Evolutionary conservation across 345 rosid genomes (phyloP).

Genomic region (Jatropha curcas): DNA sequence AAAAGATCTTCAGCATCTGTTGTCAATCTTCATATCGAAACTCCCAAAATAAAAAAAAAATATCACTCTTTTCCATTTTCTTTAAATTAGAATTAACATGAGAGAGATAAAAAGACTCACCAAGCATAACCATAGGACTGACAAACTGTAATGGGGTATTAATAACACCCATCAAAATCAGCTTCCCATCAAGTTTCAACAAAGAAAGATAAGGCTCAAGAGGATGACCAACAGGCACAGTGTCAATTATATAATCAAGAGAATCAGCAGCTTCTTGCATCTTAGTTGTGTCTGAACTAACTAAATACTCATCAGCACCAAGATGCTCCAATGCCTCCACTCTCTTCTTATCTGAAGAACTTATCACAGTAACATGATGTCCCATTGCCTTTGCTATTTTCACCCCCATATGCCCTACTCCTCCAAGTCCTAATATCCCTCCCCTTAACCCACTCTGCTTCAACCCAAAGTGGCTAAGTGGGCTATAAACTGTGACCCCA

Average conservation of each 20-base stretch:
- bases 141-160: slow-evolving; percentile 72
- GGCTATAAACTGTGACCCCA: slow-evolving; percentile 88
- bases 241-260: slow-evolving; percentile 83
- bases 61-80: background rate
- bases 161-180: slow-evolving; percentile 81
- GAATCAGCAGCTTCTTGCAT: slow-evolving; percentile 73
- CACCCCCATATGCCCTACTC: slow-evolving; percentile 99
- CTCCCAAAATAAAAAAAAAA: background rate
- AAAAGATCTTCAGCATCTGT: background rate
- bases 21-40: background rate
- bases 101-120: slow-evolving; percentile 34
- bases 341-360: slow-evolving; percentile 89
- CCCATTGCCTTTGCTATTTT: slow-evolving; percentile 94
- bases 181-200: slow-evolving; percentile 77
- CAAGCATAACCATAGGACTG: slow-evolving; percentile 76
- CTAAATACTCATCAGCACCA: slow-evolving; percentile 82
- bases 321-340: slow-evolving; percentile 80
- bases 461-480: slow-evolving; percentile 75
- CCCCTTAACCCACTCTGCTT: slow-evolving; percentile 67
- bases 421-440: slow-evolving; percentile 88
- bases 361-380: slow-evolving; percentile 88
- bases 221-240: slow-evolving; percentile 81
- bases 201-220: slow-evolving; percentile 78
- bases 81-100: background rate
- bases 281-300: slow-evolving; percentile 57